Base-by-base conservation (phyloP, 257 asterid species). In the Petunia secreta region DNA sequence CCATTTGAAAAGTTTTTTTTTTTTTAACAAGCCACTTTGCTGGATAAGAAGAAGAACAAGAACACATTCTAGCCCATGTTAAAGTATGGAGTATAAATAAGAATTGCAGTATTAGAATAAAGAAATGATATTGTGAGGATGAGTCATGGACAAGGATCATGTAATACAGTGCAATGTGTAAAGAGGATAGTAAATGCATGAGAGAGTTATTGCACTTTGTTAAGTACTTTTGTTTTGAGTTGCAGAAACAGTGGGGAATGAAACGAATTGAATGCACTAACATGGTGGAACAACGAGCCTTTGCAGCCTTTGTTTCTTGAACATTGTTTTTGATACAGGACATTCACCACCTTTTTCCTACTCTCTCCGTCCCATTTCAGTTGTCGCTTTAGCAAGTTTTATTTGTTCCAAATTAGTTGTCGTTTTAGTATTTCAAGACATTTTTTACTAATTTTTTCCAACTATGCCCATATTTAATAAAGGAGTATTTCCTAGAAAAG, bases 241-340 rank as follows among this genome's bases (percentile, higher is more conserved):
- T 81, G 82, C 79, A 82, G 85, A 77, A 64, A 16, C 68, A 50
- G 55, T 62, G 67, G 79, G 65, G 79, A 79, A 55, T 50, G 79
- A 79, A 82, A 60, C 43, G 82, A 75, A 87, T 82, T 89, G 82
- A 90, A 90, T 87, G 94, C 83, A 58, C 79, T 59, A 69, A 79
- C 75, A 84, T 78, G 68, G 66, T 84, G 91, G 83, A 66, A 85
- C 25, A 80, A 44, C 84, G 91, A 86, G 89, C 89, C 89, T 10
- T 75, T 78, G 73, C 82, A 15, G 59, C 64, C 59, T 78, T 63
- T 59, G 60, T 54, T 11, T 64, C 63, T 80, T 7, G 36, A 36
- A 50, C 34, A 73, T 73, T 9, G 62, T 60, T 73, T 50, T 25
- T 25, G 25, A 25, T 0, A 25, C 25, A 25, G 25, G 25, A 25